Evolutionary conservation across 345 rosid species (phyloP).

Genomic region (Populus tremula): DNA sequence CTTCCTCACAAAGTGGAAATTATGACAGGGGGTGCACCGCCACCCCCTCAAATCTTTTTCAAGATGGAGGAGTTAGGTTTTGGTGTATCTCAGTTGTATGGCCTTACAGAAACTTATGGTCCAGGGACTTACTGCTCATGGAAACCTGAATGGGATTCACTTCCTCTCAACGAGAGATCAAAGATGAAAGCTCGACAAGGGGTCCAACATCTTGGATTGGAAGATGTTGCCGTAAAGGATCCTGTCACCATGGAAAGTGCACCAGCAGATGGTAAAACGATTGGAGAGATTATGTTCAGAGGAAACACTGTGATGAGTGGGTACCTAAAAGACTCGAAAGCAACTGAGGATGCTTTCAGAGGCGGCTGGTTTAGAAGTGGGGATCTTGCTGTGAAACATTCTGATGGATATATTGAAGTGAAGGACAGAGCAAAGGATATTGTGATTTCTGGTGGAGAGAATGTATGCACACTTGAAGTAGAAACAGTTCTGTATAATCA

Average conservation of each 20-base stretch:
- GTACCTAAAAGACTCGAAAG: constrained; percentile 57
- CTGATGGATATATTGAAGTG: constrained; percentile 65
- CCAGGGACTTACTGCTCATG: constrained; percentile 61
- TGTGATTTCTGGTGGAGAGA: constrained; percentile 78
- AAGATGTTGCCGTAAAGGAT: constrained; percentile 62
- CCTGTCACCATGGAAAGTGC: constrained; percentile 51
- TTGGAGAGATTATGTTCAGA: constrained; percentile 67
- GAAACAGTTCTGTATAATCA: constrained; percentile 59
- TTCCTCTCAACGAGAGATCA: constrained; percentile 39
- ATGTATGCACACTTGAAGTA: constrained; percentile 64
- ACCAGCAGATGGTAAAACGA: constrained; percentile 53
- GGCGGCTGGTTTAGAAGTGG: constrained; percentile 83
- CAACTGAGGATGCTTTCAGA: constrained; percentile 50
- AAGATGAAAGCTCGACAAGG: constrained; percentile 74
- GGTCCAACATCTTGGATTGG: constrained; percentile 62
- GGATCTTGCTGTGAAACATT: constrained; percentile 73
- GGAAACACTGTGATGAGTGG: constrained; percentile 87
- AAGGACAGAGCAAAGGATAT: constrained; percentile 75
- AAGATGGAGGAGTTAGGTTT: constrained; percentile 71
- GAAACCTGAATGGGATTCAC: constrained; percentile 72
- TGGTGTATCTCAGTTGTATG: constrained; percentile 60
- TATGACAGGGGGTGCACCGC: constrained; percentile 68
- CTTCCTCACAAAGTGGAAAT: constrained; percentile 55
- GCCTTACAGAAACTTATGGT: constrained; percentile 77
- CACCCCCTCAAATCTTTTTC: constrained; percentile 48